Evolutionary conservation across 176 grass and related monocot genomes (phyloP), one percentile per base, ranked within the genome.

Genomic region (Oryza glumipatula): DNA sequence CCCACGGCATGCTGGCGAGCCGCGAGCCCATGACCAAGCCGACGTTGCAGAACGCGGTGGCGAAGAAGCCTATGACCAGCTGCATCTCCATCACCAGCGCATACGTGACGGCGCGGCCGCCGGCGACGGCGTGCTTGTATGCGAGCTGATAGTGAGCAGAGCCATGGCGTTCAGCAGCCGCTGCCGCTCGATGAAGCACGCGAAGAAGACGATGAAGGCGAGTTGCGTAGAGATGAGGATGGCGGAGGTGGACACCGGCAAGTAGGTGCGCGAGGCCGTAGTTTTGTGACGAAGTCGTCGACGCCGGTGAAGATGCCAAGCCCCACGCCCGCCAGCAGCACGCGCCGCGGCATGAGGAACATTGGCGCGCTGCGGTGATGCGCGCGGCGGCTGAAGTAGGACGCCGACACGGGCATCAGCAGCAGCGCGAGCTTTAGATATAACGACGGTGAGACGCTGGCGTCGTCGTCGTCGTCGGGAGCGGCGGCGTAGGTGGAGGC

Each of bases 161-260:
- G 88, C 93, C 6, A 95, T 86, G 15, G 90, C 81, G 80, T 95
- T 95, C 11, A 93, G 36, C 0, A 95, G 80, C 64, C 79, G 79
- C 90, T 92, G 90, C 28, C 87, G 90, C 83, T 93, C 85, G 49
- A 95, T 12, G 26, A 93, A 71, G 76, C 88, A 89, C 35, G 93
- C 90, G 80, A 95, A 95, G 76, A 93, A 72, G 5, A 92, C 93
- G 1, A 90, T 95, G 80, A 95, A 95, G 2, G 74, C 93, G 3
- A 95, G 90, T 79, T 95, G 93, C 72, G 90, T 93, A 39, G 93
- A 95, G 86, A 95, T 89, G 76, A 95, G 87, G 83, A 95, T 85
- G 19, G 93, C 38, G 7, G 93, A 92, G 61, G 88, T 95, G 88
- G 93, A 93, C 0, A 92, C 90, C 2, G 93, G 93, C 0, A 95